Base-by-base conservation (phyloP, 2,329 filamentous ascomycete species). In the Byssochlamys sp. region DNA sequence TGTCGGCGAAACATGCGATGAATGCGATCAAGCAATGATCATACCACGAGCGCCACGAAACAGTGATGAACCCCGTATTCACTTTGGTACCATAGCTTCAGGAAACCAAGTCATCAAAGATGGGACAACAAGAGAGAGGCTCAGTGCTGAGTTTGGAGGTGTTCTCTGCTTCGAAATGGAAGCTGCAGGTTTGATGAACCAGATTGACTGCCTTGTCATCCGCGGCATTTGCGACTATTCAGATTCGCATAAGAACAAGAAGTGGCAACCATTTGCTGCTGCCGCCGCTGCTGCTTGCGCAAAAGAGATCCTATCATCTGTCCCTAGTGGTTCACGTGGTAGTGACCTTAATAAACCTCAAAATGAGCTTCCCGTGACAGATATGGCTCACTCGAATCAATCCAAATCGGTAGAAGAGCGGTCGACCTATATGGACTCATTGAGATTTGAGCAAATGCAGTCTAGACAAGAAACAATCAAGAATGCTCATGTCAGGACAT, bases 221-320 rank as follows among this genome's bases (percentile, higher is more conserved):
- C 74, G 75, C 14, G 73, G 72, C 0, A 73, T 77, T 0, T 76
- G 69, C 39, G 72, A 75, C 52, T 76, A 76, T 55, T 64, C 71
- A 2, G 73, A 77, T 57, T 69, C 64, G 0, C 70, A 75, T 55
- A 75, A 74, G 62, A 70, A 70, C 35, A 69, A 75, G 27, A 48
- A 45, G 5, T 76, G 72, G 73, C 71, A 74, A 26, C 35, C 51
- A 0, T 74, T 71, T 58, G 72, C 73, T 0, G 71, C 65, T 1
- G 65, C 57, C 2, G 66, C 58, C 5, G 73, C 64, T 7, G 70
- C 67, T 4, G 70, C 68, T 11, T 66, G 58, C 45, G 56, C 61
- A 7, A 66, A 65, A 55, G 63, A 65, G 50, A 39, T 66, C 4
- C 52, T 64, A 6, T 51, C 19, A 7, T 51, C 6, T 25, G 4